Conservation (phyloP, 768 basidiomycete species). For the Rubroboletus pulcherrimus region DNA sequence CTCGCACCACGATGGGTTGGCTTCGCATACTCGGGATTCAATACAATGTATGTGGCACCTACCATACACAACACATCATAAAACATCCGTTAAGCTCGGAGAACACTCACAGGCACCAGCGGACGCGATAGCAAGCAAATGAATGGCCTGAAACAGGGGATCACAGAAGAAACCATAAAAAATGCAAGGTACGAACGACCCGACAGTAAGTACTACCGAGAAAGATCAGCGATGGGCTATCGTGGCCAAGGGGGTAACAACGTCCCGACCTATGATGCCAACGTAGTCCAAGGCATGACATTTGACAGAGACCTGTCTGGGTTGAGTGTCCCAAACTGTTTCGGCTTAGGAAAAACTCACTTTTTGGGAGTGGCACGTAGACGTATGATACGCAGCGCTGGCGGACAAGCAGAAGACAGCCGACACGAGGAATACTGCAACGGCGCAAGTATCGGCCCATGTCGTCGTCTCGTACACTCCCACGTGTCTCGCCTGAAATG, state of each 20-base stretch:
- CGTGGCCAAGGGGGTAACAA: neutral
- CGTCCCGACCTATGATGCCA: conserved; percentile 63
- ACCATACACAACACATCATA: conserved; percentile 2
- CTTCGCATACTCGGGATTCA: conserved; percentile 73
- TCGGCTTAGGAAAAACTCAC: conserved; percentile 37
- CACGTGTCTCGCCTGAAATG: conserved; percentile 51
- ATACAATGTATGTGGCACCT: conserved; percentile 73
- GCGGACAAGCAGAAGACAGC: conserved; percentile 71
- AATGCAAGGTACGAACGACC: conserved; percentile 73
- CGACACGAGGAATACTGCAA: conserved; percentile 63
- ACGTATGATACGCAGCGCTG: conserved; percentile 72
- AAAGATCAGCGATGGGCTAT: conserved; percentile 6
- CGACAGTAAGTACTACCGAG: conserved; percentile 57
- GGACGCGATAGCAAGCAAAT: conserved; percentile 48
- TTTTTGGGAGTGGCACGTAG: conserved; percentile 66
- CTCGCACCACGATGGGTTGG: conserved; percentile 73
- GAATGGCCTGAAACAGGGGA: conserved; percentile 47
- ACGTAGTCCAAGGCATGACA: conserved; percentile 74
- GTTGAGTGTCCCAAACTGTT: neutral
- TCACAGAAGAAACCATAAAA: conserved; percentile 80
- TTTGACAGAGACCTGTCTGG: conserved; percentile 48
- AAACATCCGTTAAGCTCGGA: neutral
- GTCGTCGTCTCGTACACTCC: conserved; percentile 49
- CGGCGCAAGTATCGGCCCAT: conserved; percentile 57
- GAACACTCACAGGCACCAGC: conserved; percentile 56